Evolutionary conservation across 2,329 filamentous ascomycete genomes (phyloP), one percentile per base, ranked within the genome.

Genomic region (Parascedosporium putredinis): DNA sequence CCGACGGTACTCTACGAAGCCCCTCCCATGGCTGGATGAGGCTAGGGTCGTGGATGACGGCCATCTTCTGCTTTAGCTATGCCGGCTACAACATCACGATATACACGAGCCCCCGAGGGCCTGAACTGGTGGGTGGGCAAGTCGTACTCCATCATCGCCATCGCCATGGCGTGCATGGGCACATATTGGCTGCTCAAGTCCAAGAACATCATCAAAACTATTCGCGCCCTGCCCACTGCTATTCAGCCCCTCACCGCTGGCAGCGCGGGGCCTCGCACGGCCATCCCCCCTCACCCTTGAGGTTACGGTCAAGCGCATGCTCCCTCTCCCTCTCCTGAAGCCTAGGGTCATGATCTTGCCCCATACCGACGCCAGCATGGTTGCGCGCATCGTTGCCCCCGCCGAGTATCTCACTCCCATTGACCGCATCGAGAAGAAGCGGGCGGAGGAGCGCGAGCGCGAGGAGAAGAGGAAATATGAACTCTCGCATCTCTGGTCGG

Each of bases 21-120:
- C 79, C 79, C 12, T 79, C 80, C 1, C 81, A 86, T 58, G 75
- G 75, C 51, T 72, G 73, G 64, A 84, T 81, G 62, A 73, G 83
- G 54, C 60, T 77, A 55, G 75, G 77, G 43, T 78, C 78, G 59
- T 81, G 82, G 63, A 62, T 67, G 12, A 73, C 77, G 23, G 75
- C 75, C 2, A 53, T 70, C 20, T 75, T 76, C 58, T 78, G 74
- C 62, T 68, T 78, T 51, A 56, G 62, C 33, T 79, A 74, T 57
- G 70, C 73, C 2, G 64, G 67, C 44, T 68, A 72, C 56, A 75
- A 77, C 60, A 73, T 71, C 58, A 62, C 66, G 49, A 69, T 73
- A 38, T 71, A 75, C 54, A 61, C 70, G 40, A 61, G 75, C 53
- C 66, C 74, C 78, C 12, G 64, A 73, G 12, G 75, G 71, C 38